Conservation (phyloP, 352 stramenopile genomes). For the Phytophthora chlamydospora region DNA sequence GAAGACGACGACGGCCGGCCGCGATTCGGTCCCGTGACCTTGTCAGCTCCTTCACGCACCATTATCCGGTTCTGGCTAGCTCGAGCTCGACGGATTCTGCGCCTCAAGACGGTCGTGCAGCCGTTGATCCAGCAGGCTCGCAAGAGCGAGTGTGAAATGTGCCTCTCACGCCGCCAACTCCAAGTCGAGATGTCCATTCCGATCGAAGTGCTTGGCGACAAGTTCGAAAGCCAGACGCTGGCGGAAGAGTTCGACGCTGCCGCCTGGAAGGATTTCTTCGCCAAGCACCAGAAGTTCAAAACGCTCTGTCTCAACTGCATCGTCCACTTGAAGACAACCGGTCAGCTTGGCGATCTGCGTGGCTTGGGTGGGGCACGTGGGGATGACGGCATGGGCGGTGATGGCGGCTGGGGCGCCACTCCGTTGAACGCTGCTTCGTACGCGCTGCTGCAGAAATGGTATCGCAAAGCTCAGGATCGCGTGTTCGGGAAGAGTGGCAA, state of each 20-base stretch:
- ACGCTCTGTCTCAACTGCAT: constrained; percentile 95
- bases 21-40: constrained; percentile 90
- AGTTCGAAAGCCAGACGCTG: constrained; percentile 90
- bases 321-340: constrained; percentile 68
- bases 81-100: constrained; percentile 79
- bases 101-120: constrained; percentile 90
- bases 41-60: constrained; percentile 90
- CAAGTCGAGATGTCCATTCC: constrained; percentile 94
- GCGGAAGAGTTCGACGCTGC: constrained; percentile 93
- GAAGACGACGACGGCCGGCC: constrained; percentile 85
- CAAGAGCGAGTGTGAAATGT: constrained; percentile 95
- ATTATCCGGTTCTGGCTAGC: constrained; percentile 94
- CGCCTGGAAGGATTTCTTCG: constrained; percentile 96
- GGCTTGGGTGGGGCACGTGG: constrained; percentile 29
- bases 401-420: constrained; percentile 58
- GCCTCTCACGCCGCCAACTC: constrained; percentile 93
- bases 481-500: constrained; percentile 82
- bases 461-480: constrained; percentile 89
- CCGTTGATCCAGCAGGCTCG: constrained; percentile 91
- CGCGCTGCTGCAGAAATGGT: constrained; percentile 93
- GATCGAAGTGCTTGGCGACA: constrained; percentile 93
- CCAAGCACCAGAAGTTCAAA: constrained; percentile 93
- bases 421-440: constrained; percentile 86
- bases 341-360: constrained; percentile 27
- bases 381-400: constrained; percentile 26